Percentiles rank a stretch among this genome's conserved stretches.
Evolutionary conservation across 768 basidiomycete species (phyloP).

Genomic region (Tubosaeta brunneosetosa): DNA sequence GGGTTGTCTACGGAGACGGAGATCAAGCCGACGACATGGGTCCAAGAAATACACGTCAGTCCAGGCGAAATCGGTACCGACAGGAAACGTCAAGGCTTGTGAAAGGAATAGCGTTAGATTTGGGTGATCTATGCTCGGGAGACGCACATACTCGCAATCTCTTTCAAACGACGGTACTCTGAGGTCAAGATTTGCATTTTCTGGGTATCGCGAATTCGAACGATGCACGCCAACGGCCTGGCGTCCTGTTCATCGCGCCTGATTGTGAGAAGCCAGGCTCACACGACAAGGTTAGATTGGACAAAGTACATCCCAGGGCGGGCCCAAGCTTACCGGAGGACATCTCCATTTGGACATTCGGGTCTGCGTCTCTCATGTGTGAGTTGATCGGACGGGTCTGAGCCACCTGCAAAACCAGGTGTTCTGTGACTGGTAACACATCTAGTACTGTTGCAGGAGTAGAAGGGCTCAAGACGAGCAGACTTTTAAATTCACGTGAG

Average conservation of each 20-base stretch:
- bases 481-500: slow-evolving; percentile 11
- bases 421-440: slow-evolving; percentile 48
- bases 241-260: slow-evolving; percentile 37
- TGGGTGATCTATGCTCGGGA: not conserved
- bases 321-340: slow-evolving; percentile 35
- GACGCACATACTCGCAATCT: slow-evolving; percentile 39
- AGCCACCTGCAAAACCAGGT: slow-evolving; percentile 52
- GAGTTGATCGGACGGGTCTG: slow-evolving; percentile 45
- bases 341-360: slow-evolving; percentile 30
- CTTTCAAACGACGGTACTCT: slow-evolving; percentile 56
- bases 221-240: slow-evolving; percentile 40
- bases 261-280: slow-evolving; percentile 55
- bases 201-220: slow-evolving; percentile 40
- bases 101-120: not conserved
- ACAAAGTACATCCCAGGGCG: not conserved
- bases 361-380: slow-evolving; percentile 17
- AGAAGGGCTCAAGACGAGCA: slow-evolving; percentile 15
- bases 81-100: slow-evolving; percentile 10
- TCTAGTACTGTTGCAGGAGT: slow-evolving; percentile 4
- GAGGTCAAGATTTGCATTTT: slow-evolving; percentile 43
- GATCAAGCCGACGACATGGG: slow-evolving; percentile 34
- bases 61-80: slow-evolving; percentile 17
- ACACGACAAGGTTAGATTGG: slow-evolving; percentile 2
- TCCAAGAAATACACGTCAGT: slow-evolving; percentile 10
- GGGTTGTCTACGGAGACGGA: slow-evolving; percentile 46